Base-by-base conservation (phyloP, 306 rosid species). In the Oxytropis ochrocephala region DNA sequence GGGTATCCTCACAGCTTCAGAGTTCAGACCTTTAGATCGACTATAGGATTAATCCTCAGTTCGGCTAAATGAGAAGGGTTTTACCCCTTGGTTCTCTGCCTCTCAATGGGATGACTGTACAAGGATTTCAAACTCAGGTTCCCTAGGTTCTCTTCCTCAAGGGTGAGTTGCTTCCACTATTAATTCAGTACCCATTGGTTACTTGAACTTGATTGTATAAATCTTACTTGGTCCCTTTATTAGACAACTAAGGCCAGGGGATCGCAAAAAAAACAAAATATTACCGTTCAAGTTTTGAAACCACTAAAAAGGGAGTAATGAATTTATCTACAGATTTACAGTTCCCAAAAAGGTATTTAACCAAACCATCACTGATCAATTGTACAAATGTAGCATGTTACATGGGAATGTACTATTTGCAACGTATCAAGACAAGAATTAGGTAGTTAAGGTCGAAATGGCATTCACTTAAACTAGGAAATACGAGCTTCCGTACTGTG, bases 301-400 rank as follows among this genome's bases (percentile, higher is more conserved):
- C 64, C 44, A 72, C 39, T 12, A 52, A 11, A 14, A 27, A 67
- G 35, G 29, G 54, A 12, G 47, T 12, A 70, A 36, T 11, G 73
- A 29, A 57, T 53, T 54, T 30, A 59, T 59, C 18, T 12, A 30
- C 50, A 64, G 47, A 70, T 24, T 51, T 43, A 46, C 36, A 7
- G 54, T 58, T 75, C 47, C 56, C 46, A 33, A 79, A 64, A 38
- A 71, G 24, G 43, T 10, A 63, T 46, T 50, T 27, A 54, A 56
- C 54, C 47, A 61, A 67, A 36, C 36, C 56, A 67, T 58, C 67
- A 60, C 64, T 46, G 57, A 53, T 54, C 74, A 72, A 51, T 7
- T 21, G 47, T 42, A 66, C 43, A 38, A 60, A 75, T 58, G 63
- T 11, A 61, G 67, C 50, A 47, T 51, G 44, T 57, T 36, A 56